Base-by-base conservation (phyloP, 23 red algal species). In the Cyanidioschyzon merolae region DNA sequence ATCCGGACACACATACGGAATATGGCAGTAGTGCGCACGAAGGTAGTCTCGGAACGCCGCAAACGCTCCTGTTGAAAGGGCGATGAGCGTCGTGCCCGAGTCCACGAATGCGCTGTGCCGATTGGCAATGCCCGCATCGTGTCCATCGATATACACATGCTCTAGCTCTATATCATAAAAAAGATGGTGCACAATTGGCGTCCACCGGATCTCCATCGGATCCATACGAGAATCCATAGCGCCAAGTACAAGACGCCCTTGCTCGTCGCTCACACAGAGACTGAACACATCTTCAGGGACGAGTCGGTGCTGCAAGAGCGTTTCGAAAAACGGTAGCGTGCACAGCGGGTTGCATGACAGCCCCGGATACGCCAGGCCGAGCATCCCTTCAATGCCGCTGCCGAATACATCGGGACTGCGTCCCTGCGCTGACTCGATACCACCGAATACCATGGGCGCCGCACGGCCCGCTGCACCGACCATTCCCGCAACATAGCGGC, bases 311-410 rank as follows among this genome's bases (percentile, higher is more conserved):
- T 80, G 58, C 40, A 89, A 38, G 87, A 96, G 82, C 25, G 84
- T 79, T 40, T 96, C 92, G 79, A 96, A 96, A 0, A 86, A 82
- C 17, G 92, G 92, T 34, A 71, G 83, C 40, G 87, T 75, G 77
- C 92, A 96, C 34, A 78, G 87, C 39, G 92, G 92, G 50, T 96
- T 90, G 80, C 92, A 96, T 0, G 92, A 83, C 25, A 96, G 80
- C 37, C 59, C 83, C 27, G 68, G 83, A 39, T 85, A 96, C 16
- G 92, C 92, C 79, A 96, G 84, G 1, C 92, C 92, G 15, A 96
- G 57, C 40, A 96, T 88, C 40, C 92, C 92, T 50, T 96, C 92
- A 0, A 96, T 58, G 21, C 63, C 63, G 30, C 7, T 35, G 16
- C 63, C 63, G 29, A 71, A 71, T 27, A 71, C 63, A 27, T 71